Percentiles rank a stretch among this genome's conserved stretches.
Conservation (phyloP, 352 stramenopile species). For the Globisporangium rhizosaccharum region DNA sequence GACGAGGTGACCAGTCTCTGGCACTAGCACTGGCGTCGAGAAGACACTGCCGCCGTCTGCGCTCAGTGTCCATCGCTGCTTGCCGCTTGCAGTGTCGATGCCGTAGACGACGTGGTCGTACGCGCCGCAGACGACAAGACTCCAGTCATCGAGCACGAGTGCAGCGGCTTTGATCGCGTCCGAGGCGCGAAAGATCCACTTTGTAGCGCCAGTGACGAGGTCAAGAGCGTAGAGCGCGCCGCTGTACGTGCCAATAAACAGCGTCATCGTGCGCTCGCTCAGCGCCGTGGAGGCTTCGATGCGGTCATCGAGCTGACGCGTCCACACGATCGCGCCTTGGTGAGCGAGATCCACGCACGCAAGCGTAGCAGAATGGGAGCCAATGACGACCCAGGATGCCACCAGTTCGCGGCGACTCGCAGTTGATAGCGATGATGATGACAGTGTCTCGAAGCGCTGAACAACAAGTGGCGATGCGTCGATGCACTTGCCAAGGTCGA, state of each 20-base stretch:
- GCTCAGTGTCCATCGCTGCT: conserved; percentile 17
- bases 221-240: conserved; percentile 43
- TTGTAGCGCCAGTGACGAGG: conserved; percentile 17
- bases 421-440: neutral
- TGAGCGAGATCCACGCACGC: conserved; percentile 36
- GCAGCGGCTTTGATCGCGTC: conserved; percentile 47
- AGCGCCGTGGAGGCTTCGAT: conserved; percentile 49
- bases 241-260: conserved; percentile 55
- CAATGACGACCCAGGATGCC: conserved; percentile 30
- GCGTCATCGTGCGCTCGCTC: conserved; percentile 19
- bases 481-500: conserved; percentile 53
- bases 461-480: conserved; percentile 59
- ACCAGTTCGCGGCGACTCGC: neutral
- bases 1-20: conserved; percentile 20
- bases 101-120: conserved; percentile 51
- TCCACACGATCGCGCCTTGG: conserved; percentile 25
- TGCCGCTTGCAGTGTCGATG: conserved; percentile 20
- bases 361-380: conserved; percentile 41
- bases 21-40: conserved; percentile 30
- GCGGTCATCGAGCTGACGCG: conserved; percentile 38
- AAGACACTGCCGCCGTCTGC: conserved; percentile 40
- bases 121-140: conserved; percentile 38
- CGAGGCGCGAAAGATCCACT: conserved; percentile 31
- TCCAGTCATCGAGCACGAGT: conserved; percentile 32
- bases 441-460: conserved; percentile 3